A percentile compares a stretch with the other conserved stretches of the same genome.
phyloP scores from a whole-genome alignment of 1,139 yeast genomes.

The Saccharomycopsis crataegensis region DNA sequence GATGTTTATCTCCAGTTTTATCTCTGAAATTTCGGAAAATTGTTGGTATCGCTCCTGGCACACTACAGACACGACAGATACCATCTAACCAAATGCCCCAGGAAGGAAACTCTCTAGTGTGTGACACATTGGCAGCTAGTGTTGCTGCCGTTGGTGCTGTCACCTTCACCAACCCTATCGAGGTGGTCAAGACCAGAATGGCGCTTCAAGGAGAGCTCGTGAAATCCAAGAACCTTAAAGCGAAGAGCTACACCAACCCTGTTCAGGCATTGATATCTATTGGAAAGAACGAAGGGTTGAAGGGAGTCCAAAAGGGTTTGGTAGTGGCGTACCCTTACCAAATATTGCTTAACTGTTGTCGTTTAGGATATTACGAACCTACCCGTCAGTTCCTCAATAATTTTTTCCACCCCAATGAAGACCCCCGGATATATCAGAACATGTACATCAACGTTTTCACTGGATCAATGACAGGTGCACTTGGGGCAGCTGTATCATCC shows the following conservation, averaged over 20 bases:
- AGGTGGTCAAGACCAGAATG: conserved; percentile 89
- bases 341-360: conserved; percentile 84
- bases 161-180: conserved; percentile 93
- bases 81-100: background rate
- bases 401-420: conserved; percentile 44
- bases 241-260: conserved; percentile 64
- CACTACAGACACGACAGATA: no score
- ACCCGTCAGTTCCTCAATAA: conserved; percentile 54
- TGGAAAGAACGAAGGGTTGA: conserved; percentile 71
- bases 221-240: conserved; percentile 33
- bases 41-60: no score
- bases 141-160: conserved; percentile 97
- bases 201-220: conserved; percentile 90
- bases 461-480: conserved; percentile 79
- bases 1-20: no score
- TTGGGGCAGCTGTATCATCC: conserved; percentile 86
- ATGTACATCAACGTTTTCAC: conserved; percentile 64
- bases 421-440: conserved; percentile 48
- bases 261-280: conserved; percentile 78
- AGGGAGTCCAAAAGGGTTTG: conserved; percentile 86
- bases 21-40: no score
- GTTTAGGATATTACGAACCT: conserved; percentile 93
- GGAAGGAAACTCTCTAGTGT: background rate
- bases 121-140: conserved; percentile 27
- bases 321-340: conserved; percentile 81